phyloP scores from a whole-genome alignment of 1,139 yeast species.

The Citeromyces hawaiiensis region DNA sequence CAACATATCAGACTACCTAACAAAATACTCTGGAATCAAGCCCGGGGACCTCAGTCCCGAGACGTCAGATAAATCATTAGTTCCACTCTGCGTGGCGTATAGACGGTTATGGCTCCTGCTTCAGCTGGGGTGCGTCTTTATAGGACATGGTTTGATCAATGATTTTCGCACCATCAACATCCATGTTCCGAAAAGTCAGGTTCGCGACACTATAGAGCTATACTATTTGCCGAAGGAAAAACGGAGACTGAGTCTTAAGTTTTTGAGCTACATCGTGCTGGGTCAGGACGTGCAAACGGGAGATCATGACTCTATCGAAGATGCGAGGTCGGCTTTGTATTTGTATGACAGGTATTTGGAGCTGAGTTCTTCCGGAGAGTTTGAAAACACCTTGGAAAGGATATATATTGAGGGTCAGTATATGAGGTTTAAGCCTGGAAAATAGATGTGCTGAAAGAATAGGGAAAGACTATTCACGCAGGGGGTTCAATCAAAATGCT shows the following conservation, averaged over 20 bases:
- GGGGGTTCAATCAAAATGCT: no score
- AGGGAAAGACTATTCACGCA: no score
- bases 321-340: slow-evolving; percentile 76
- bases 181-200: slow-evolving; percentile 74
- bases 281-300: slow-evolving; percentile 76
- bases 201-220: slow-evolving; percentile 78
- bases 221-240: slow-evolving; percentile 59
- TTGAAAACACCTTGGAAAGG: slow-evolving; percentile 47
- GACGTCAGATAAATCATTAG: slow-evolving; percentile 56
- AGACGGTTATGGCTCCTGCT: slow-evolving; percentile 79
- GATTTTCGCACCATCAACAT: slow-evolving; percentile 91
- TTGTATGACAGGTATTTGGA: slow-evolving; percentile 64
- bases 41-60: slow-evolving; percentile 78
- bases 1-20: slow-evolving; percentile 71
- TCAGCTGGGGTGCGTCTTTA: slow-evolving; percentile 82
- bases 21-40: slow-evolving; percentile 86
- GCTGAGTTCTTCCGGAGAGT: slow-evolving; percentile 39
- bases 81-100: slow-evolving; percentile 73
- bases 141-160: slow-evolving; percentile 87
- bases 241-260: slow-evolving; percentile 77
- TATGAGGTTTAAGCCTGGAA: slow-evolving; percentile 27
- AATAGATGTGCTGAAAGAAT: not conserved
- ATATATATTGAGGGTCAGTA: slow-evolving; percentile 69
- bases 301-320: slow-evolving; percentile 95
- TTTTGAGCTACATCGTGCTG: slow-evolving; percentile 70